These are phyloP conservation scores for Tolypocladium amazonense DNA, from an alignment of 2,329 filamentous ascomycete species.

Conservation along the genomic window DNA sequence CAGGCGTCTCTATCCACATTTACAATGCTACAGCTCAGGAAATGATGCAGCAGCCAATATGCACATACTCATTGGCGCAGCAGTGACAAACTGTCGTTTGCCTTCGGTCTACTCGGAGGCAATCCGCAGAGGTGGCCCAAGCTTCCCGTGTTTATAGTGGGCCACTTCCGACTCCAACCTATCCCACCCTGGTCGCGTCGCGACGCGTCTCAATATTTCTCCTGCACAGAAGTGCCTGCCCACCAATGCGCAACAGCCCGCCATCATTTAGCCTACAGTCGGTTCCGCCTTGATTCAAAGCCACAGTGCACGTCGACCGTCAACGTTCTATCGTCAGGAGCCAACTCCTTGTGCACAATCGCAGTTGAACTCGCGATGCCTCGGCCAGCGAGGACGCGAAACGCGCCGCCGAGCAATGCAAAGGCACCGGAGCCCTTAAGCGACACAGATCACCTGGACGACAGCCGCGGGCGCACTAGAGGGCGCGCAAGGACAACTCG, in stretches of 20 bases:
- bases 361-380: slow-evolving; percentile 3
- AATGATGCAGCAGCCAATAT: too few species aligned
- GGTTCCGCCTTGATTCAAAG: not conserved
- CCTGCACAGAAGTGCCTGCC: slow-evolving; percentile 4
- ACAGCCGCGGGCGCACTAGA: slow-evolving; percentile 15
- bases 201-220: slow-evolving; percentile 19
- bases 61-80: not conserved
- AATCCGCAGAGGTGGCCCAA: not conserved
- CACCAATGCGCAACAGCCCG: not conserved
- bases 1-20: not conserved
- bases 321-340: not conserved
- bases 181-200: slow-evolving; percentile 9
- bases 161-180: not conserved
- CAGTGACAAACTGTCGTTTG: not conserved
- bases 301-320: not conserved
- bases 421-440: not conserved
- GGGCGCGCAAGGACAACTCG: slow-evolving; percentile 9
- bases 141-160: slow-evolving; percentile 9
- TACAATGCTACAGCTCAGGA: too few species aligned
- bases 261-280: not conserved
- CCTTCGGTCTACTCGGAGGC: too few species aligned
- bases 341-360: too few species aligned
- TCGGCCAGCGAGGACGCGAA: slow-evolving; percentile 7
- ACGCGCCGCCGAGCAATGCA: slow-evolving; percentile 1
- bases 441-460: slow-evolving; percentile 5